phyloP scores from a whole-genome alignment of 768 basidiomycete species.

The Xanthoconium stramineum region DNA sequence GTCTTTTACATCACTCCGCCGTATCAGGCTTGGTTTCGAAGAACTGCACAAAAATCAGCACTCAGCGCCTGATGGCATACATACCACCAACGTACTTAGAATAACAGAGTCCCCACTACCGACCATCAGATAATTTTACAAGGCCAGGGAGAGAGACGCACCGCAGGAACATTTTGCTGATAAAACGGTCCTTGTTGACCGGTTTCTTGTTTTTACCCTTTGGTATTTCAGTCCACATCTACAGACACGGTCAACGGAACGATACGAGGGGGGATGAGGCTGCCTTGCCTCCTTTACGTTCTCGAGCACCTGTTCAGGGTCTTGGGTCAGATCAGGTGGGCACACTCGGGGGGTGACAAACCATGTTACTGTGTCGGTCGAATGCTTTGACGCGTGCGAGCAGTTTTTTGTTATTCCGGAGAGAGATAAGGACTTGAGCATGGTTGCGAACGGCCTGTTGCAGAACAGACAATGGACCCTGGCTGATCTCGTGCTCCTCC shows the following conservation, averaged over 20 bases:
- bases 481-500: conserved; percentile 98
- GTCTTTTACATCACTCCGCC: not conserved
- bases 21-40: conserved; percentile 67
- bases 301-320: conserved; percentile 73
- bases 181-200: conserved; percentile 98
- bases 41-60: conserved; percentile 50
- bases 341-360: conserved; percentile 34
- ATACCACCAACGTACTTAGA: conserved; percentile 61
- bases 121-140: conserved; percentile 11
- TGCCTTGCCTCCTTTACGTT: conserved; percentile 90
- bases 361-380: conserved; percentile 99
- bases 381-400: conserved; percentile 96
- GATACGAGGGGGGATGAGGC: not conserved
- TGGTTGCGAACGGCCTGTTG: conserved; percentile 98
- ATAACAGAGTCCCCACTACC: conserved; percentile 95
- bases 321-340: conserved; percentile 5
- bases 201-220: conserved; percentile 99
- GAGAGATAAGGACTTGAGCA: conserved; percentile 93
- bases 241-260: conserved; percentile 12
- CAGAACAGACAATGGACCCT: conserved; percentile 93
- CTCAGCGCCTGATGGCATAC: conserved; percentile 15
- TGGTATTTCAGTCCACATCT: conserved; percentile 99
- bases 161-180: conserved; percentile 99
- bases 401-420: conserved; percentile 98
- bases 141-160: conserved; percentile 32